These are phyloP conservation scores for Suhomyces sp. DNA, from an alignment of 805 yeast genomes.

Conservation along the genomic window DNA sequence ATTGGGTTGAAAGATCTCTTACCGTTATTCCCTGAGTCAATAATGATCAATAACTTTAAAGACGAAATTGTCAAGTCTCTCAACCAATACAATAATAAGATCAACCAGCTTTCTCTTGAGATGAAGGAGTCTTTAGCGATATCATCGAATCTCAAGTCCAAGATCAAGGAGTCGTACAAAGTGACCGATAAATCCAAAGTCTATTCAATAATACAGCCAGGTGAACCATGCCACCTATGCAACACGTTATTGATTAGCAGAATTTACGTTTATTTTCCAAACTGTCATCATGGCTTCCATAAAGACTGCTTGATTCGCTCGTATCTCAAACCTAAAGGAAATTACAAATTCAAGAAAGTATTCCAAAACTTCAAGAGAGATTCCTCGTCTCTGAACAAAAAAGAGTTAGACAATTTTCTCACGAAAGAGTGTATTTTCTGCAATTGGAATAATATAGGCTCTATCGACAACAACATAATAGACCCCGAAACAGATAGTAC, in stretches of 20 bases:
- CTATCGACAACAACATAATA: constrained; percentile 63
- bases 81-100: constrained; percentile 65
- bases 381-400: constrained; percentile 36
- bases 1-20: constrained; percentile 76
- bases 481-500: constrained; percentile 30
- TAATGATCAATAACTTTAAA: constrained; percentile 77
- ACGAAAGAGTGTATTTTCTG: constrained; percentile 71
- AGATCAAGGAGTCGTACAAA: constrained; percentile 48
- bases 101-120: constrained; percentile 64
- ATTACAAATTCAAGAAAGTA: constrained; percentile 61
- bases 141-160: constrained; percentile 53
- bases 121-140: constrained; percentile 72
- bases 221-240: constrained; percentile 78
- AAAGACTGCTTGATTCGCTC: constrained; percentile 76
- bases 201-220: constrained; percentile 72
- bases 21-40: constrained; percentile 80
- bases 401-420: constrained; percentile 58
- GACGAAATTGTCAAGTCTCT: constrained; percentile 80
- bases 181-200: constrained; percentile 34
- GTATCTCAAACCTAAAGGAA: constrained; percentile 57
- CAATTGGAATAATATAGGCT: constrained; percentile 67
- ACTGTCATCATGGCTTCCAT: constrained; percentile 85
- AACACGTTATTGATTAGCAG: constrained; percentile 64
- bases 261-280: constrained; percentile 76
- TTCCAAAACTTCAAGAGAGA: constrained; percentile 53